Base-by-base conservation (phyloP, 2,329 filamentous ascomycete species). In the Shiraia bambusicola region DNA sequence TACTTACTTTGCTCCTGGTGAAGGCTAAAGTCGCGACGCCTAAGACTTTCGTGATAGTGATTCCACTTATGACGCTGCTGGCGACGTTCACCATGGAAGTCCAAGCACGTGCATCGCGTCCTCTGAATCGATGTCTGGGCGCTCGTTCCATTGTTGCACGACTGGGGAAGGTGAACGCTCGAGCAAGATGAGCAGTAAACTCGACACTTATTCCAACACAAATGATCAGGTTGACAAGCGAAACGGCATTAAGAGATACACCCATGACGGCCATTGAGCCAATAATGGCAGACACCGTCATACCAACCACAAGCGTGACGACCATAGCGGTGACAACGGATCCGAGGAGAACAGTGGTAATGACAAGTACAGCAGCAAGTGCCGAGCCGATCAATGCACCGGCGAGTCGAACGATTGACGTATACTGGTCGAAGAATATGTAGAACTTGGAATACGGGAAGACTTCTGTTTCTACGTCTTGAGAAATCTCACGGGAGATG, bases 391-490 rank as follows among this genome's bases (percentile, higher is more conserved):
- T 79, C 1, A 98, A 80, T 0, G 85, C 82, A 1, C 80, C 85
- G 0, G 92, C 91, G 3, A 97, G 77, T 9, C 79, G 77, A 14
- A 95, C 82, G 47, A 98, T 97, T 43, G 81, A 81, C 5, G 88
- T 80, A 63, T 98, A 98, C 66, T 97, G 93, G 65, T 98, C 93
- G 66, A 98, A 98, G 79, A 97, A 98, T 66, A 98, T 91, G 74
- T 98, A 98, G 68, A 95, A 95, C 47, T 96, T 85, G 56, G 88
- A 94, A 73, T 98, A 98, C 0, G 93, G 89, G 77, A 98, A 98
- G 3, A 98, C 84, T 16, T 93, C 84, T 15, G 88, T 82, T 4
- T 83, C 80, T 4, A 90, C 91, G 37, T 79, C 76, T 38, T 79
- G 70, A 11, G 79, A 84, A 37, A 98, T 84, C 19, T 87, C 85